Conservation (phyloP, 139 green algal species). For the Nannochloris sp. region DNA sequence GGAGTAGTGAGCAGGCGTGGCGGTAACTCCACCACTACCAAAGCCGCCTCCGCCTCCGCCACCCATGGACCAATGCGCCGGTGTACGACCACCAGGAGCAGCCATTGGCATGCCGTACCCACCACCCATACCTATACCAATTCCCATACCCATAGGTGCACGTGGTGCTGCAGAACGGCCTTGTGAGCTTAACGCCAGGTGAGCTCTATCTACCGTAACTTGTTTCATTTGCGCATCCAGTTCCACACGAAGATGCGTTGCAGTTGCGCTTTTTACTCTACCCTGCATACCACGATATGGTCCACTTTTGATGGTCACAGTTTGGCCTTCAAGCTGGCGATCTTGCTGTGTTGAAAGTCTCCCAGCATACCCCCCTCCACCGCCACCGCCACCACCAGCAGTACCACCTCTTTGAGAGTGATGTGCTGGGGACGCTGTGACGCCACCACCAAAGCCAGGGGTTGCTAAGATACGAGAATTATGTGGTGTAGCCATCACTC, state of each 20-base stretch:
- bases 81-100: slow-evolving; percentile 20
- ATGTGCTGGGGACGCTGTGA: slow-evolving; percentile 2
- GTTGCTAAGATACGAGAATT: background rate
- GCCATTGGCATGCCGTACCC: background rate
- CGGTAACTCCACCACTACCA: slow-evolving; percentile 18
- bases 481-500: background rate
- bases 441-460: background rate
- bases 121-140: background rate
- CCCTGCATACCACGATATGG: slow-evolving; percentile 78
- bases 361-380: slow-evolving; percentile 15
- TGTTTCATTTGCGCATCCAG: slow-evolving; percentile 79
- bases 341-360: slow-evolving; percentile 23
- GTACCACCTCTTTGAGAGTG: background rate
- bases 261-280: slow-evolving; percentile 69
- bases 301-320: slow-evolving; percentile 46
- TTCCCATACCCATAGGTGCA: background rate
- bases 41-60: too few relatives aligned
- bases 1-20: slow-evolving; percentile 35
- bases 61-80: slow-evolving; percentile 28
- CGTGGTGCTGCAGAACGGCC: background rate
- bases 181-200: slow-evolving; percentile 28
- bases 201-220: slow-evolving; percentile 56
- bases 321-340: slow-evolving; percentile 42
- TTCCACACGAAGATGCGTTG: slow-evolving; percentile 73
- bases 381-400: slow-evolving; percentile 6